Evolutionary conservation across 192 early-diverging fungal species (phyloP), one percentile per base, ranked within the genome.

Genomic region (Backusella parvicylindrica): DNA sequence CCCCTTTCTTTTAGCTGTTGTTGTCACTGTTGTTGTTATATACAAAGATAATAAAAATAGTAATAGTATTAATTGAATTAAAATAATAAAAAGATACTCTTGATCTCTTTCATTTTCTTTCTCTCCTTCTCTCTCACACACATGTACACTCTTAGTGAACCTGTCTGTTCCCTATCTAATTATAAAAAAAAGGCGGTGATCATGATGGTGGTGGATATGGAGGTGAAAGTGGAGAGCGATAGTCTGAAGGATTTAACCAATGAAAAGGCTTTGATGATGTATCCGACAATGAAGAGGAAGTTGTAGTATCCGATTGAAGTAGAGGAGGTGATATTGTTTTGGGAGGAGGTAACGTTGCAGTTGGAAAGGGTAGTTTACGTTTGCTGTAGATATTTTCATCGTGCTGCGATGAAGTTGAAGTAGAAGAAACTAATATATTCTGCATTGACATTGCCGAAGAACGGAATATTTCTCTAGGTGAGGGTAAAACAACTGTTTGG

Each of bases 371-470:
- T 3, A 36, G 28, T 40, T 70, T 28, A 28, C 7, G 6, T 40
- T 36, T 41, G 15, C n/a, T n/a, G 31, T 65, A 32, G 26, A 16
- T 2, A 31, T 32, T 26, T 12, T 6, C 30, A 32, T 16, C 67
- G 18, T 68, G 4, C 0, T 68, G 13, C 7, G n/a, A 23, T 4
- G 23, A 30, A 13, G 68, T 41, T 5, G 13, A 38, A n/a, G n/a
- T n/a, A n/a, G n/a, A n/a, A n/a, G n/a, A n/a, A n/a, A n/a, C n/a
- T 70, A 70, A 28, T 15, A 70, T 7, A 38, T 40, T 70, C 38
- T 70, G 35, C 68, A 70, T 70, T 30, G 68, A 70, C 68, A 70
- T 70, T 38, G 26, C 40, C 8, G 64, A 65, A 13, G 68, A 28
- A 7, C 26, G 37, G 13, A 70, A 26, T 26, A 70, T 70, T 70